Evolutionary conservation across 805 yeast genomes (phyloP).

Genomic region (Grigorovia jiainica): DNA sequence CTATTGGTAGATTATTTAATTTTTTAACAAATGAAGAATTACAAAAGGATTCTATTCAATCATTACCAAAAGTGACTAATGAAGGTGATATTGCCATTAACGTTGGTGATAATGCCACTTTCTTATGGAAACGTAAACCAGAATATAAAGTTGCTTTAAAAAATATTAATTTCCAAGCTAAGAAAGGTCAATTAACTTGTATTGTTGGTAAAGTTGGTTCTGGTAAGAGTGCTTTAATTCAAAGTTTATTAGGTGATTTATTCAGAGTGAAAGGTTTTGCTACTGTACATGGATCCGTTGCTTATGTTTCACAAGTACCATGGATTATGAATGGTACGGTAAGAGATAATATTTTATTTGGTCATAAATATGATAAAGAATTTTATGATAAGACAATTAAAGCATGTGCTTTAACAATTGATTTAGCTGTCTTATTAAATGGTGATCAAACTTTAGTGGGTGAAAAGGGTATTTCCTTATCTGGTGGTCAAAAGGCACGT

Average conservation of each 20-base stretch:
- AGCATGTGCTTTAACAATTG: constrained; percentile 82
- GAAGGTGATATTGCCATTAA: constrained; percentile 61
- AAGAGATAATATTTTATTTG: constrained; percentile 84
- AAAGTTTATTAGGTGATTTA: constrained; percentile 74
- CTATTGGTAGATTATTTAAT: constrained; percentile 60
- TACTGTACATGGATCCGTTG: constrained; percentile 63
- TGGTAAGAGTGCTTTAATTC: constrained; percentile 79
- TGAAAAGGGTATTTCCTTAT: constrained; percentile 90
- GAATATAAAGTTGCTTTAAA: constrained; percentile 58
- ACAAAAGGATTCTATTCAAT: constrained; percentile 61
- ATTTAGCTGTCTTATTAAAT: constrained; percentile 69
- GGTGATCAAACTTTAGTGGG: constrained; percentile 93
- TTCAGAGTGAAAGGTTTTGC: constrained; percentile 68
- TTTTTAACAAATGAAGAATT: constrained; percentile 72
- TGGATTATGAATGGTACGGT: constrained; percentile 97
- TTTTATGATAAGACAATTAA: constrained; percentile 73
- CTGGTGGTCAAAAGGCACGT: constrained; percentile 98
- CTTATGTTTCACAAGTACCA: constrained; percentile 88
- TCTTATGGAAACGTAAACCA: constrained; percentile 70
- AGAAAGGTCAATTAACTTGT: constrained; percentile 73
- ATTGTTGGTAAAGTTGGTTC: constrained; percentile 85
- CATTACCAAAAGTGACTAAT: constrained; percentile 34
- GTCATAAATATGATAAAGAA: constrained; percentile 69
- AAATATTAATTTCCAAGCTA: constrained; percentile 51
- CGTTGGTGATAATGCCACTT: constrained; percentile 53